phyloP scores from a whole-genome alignment of 2,329 filamentous ascomycete species.

The Colletotrichum sp. region DNA sequence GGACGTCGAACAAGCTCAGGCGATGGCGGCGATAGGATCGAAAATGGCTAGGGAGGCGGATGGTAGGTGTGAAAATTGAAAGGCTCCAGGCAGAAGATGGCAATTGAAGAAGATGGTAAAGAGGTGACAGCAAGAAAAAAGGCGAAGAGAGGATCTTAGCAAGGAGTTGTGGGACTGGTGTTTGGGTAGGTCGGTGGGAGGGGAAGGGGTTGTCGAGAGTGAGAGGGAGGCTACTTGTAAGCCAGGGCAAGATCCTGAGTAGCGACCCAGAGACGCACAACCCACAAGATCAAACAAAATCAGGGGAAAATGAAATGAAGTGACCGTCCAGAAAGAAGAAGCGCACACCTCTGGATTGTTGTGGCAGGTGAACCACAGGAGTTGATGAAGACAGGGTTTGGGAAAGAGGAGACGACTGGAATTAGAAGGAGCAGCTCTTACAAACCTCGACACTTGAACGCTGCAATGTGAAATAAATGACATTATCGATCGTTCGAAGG shows the following conservation, averaged over 20 bases:
- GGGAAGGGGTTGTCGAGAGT: not conserved
- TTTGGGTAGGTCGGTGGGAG: not conserved
- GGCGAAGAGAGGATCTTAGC: not conserved
- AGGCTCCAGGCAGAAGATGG: not conserved
- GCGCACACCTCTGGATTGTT: not conserved
- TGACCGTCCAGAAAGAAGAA: not conserved
- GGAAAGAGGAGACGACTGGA: not conserved
- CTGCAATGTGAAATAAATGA: not conserved
- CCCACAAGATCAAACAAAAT: not conserved
- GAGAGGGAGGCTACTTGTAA: not conserved
- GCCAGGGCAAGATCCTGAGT: not conserved
- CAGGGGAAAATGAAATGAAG: not conserved
- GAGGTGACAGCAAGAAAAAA: not conserved
- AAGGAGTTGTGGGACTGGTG: not conserved
- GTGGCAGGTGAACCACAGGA: not conserved
- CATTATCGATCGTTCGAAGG: not conserved
- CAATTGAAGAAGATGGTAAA: not conserved
- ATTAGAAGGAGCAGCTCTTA: not conserved
- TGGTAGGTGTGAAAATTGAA: not conserved
- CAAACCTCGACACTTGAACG: not conserved
- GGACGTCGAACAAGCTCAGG: not conserved
- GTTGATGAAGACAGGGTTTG: not conserved
- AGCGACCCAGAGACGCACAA: not conserved
- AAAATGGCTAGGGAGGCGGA: accelerated
- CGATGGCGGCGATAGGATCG: not conserved